A percentile compares a stretch with the other conserved stretches of the same genome.
Conservation (phyloP, 163 green algal genomes). For the Prototheca cutis region DNA sequence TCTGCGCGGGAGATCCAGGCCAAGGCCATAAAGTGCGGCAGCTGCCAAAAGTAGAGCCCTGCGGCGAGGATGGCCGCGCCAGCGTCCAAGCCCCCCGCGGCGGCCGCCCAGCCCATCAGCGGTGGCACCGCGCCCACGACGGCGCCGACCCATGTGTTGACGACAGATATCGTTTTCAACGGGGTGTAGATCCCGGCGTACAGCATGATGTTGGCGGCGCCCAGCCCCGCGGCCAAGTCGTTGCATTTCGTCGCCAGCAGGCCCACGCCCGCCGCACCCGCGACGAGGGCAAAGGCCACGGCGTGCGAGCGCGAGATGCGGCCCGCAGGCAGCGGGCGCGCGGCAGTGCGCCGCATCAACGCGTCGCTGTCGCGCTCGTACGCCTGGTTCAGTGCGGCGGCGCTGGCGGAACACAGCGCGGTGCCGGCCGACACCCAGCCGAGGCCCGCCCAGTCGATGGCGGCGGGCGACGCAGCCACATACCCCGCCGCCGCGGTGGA, state of each 20-base stretch:
- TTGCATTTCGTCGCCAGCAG: conserved; percentile 71
- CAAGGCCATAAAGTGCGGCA: conserved; percentile 98
- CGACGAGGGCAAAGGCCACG: conserved; percentile 62
- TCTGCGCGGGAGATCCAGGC: conserved; percentile 88
- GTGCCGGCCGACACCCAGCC: conserved; percentile 81
- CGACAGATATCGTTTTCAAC: conserved; percentile 78
- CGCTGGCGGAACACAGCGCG: conserved; percentile 67
- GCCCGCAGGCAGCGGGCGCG: conserved; percentile 78
- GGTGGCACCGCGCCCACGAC: conserved; percentile 93
- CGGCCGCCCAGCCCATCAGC: conserved; percentile 93
- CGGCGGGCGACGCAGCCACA: conserved; percentile 67
- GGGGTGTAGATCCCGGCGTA: conserved; percentile 96
- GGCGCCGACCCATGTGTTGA: conserved; percentile 97
- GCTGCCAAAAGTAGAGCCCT: conserved; percentile 93
- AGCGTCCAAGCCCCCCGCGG: conserved; percentile 60
- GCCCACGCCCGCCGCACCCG: conserved; percentile 53
- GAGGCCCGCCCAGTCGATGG: conserved; percentile 64
- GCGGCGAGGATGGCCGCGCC: conserved; percentile 69
- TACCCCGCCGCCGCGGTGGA: conserved; percentile 77
- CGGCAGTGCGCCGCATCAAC: conserved; percentile 78
- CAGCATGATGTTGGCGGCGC: conserved; percentile 85
- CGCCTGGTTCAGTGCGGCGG: conserved; percentile 92
- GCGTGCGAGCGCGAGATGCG: conserved; percentile 60
- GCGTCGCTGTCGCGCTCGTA: conserved; percentile 72
- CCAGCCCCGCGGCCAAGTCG: conserved; percentile 65